Evolutionary conservation across 305 asterid genomes (phyloP).

Genomic region (Fraxinus sp.): DNA sequence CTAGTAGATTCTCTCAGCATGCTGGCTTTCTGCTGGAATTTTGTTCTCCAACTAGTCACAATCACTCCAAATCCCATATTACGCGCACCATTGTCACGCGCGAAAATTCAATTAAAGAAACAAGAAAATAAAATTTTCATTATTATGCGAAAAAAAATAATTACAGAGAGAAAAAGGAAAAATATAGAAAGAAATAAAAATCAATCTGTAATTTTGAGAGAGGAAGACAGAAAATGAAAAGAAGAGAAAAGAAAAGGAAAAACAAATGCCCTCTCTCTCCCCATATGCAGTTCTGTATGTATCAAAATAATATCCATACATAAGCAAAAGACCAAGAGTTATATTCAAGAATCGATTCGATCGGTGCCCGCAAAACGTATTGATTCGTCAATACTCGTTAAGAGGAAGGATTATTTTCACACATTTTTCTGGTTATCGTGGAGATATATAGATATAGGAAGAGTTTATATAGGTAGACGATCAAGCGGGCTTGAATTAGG

Average conservation of each 20-base stretch:
- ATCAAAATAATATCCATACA: slow-evolving; percentile 32
- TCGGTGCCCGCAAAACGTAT: slow-evolving; percentile 30
- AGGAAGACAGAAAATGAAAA: slow-evolving; percentile 14
- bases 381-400: slow-evolving; percentile 26
- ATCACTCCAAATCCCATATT: not conserved
- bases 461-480: slow-evolving; percentile 40
- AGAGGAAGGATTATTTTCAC: slow-evolving; percentile 22
- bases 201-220: slow-evolving; percentile 14
- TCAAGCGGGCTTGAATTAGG: slow-evolving; percentile 48
- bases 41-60: not conserved
- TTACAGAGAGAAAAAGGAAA: slow-evolving; percentile 1
- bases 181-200: slow-evolving; percentile 14
- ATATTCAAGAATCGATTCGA: slow-evolving; percentile 54
- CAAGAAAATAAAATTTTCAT: not conserved
- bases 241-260: slow-evolving; percentile 2
- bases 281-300: slow-evolving; percentile 34
- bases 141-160: not conserved
- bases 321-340: slow-evolving; percentile 20
- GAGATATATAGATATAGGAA: slow-evolving; percentile 22
- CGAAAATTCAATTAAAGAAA: slow-evolving; percentile 6
- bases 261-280: slow-evolving; percentile 19
- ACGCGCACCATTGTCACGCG: slow-evolving; percentile 6
- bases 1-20: slow-evolving; percentile 21
- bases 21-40: slow-evolving; percentile 19
- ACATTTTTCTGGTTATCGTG: slow-evolving; percentile 11